These are phyloP conservation scores for Trichomonas tenax DNA, from an alignment of 208 protist species.

Conservation along the genomic window DNA sequence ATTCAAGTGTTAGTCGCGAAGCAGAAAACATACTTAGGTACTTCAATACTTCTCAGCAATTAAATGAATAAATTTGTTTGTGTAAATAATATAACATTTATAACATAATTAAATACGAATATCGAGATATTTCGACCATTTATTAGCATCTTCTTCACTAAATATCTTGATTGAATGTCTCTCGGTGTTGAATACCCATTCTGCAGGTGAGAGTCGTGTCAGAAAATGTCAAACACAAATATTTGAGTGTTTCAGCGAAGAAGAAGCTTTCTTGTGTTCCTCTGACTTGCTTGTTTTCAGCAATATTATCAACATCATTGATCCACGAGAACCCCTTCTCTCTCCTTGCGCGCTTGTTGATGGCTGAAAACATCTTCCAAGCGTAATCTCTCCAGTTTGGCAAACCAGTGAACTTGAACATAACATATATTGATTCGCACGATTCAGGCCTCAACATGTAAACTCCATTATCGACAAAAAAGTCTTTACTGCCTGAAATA, in stretches of 20 bases:
- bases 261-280: slow-evolving; percentile 62
- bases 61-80: too few relatives aligned
- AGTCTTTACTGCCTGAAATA: not conserved
- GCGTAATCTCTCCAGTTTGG: slow-evolving; percentile 54
- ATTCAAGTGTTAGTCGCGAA: too few relatives aligned
- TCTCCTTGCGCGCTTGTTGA: slow-evolving; percentile 42
- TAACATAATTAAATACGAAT: too few relatives aligned
- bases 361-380: slow-evolving; percentile 54
- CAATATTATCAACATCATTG: slow-evolving; percentile 25
- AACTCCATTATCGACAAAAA: not conserved
- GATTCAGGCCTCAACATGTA: slow-evolving; percentile 45
- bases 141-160: slow-evolving; percentile 14
- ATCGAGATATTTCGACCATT: not conserved
- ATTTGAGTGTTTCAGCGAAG: slow-evolving; percentile 68
- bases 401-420: slow-evolving; percentile 41
- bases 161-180: slow-evolving; percentile 54
- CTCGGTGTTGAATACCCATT: slow-evolving; percentile 72
- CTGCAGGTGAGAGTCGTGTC: slow-evolving; percentile 46
- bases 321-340: slow-evolving; percentile 39
- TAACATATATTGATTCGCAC: slow-evolving; percentile 29
- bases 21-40: too few relatives aligned
- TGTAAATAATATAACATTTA: too few relatives aligned
- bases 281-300: not conserved
- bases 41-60: too few relatives aligned
- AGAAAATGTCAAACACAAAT: slow-evolving; percentile 62